A percentile compares a stretch with the other conserved stretches of the same genome.
Conservation (phyloP, 441 rosid genomes). For the Aquilaria agallochum region DNA sequence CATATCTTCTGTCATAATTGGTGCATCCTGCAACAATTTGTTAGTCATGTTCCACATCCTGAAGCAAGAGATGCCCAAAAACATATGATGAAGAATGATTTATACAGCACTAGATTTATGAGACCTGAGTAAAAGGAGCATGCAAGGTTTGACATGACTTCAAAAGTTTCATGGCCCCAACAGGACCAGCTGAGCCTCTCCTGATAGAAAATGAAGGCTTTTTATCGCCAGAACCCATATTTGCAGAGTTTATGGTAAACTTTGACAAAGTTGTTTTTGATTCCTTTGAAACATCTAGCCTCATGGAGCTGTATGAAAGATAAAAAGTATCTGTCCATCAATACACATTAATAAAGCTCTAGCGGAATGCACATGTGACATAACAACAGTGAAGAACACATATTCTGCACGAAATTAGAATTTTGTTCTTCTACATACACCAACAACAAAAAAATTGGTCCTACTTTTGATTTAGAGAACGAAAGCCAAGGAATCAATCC, state of each 20-base stretch:
- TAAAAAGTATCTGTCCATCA: constrained; percentile 14
- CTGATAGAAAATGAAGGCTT: constrained; percentile 42
- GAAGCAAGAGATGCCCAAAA: constrained; percentile 1
- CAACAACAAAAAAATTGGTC: too few relatives aligned
- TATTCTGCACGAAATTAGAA: constrained; percentile 1
- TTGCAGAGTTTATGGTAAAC: constrained; percentile 29
- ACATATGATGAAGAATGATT: constrained; percentile 3
- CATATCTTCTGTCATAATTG: constrained; percentile 99
- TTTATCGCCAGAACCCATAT: constrained; percentile 26
- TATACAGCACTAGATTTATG: constrained; percentile 11
- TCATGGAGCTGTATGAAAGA: constrained; percentile 37
- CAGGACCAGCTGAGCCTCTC: constrained; percentile 87
- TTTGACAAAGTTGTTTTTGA: constrained; percentile 24
- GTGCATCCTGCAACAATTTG: constrained; percentile 62
- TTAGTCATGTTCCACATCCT: constrained; percentile 7
- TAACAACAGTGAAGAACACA: not conserved
- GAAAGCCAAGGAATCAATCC: too few relatives aligned
- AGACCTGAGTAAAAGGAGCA: constrained; percentile 94
- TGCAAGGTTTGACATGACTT: constrained; percentile 81
- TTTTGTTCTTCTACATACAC: not conserved
- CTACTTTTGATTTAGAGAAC: too few relatives aligned
- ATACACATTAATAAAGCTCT: constrained; percentile 1
- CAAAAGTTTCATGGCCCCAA: constrained; percentile 85
- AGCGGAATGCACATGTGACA: constrained; percentile 6
- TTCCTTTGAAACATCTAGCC: constrained; percentile 30